A percentile compares a stretch with the other conserved stretches of the same genome.
These are phyloP conservation scores for Yamadazyma atlantica DNA, from an alignment of 1,139 yeast species.

Conservation along the genomic window DNA sequence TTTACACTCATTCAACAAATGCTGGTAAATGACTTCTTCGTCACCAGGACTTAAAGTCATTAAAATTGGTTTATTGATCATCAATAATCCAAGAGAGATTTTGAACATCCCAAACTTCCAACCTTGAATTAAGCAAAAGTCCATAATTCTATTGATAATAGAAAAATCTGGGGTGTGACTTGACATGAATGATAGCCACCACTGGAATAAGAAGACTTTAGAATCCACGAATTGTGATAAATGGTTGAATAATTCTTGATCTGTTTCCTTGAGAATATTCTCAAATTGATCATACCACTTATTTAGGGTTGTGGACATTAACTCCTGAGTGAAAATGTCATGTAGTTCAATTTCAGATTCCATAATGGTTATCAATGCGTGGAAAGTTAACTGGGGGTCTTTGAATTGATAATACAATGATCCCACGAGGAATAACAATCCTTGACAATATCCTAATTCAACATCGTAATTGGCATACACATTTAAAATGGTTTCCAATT, in stretches of 20 bases:
- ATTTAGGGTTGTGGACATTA: slow-evolving; percentile 57
- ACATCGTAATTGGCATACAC: slow-evolving; percentile 69
- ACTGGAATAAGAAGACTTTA: slow-evolving; percentile 53
- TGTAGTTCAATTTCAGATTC: slow-evolving; percentile 59
- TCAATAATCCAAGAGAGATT: slow-evolving; percentile 55
- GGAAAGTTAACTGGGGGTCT: slow-evolving; percentile 50
- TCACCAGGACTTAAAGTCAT: slow-evolving; percentile 48
- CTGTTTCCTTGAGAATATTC: slow-evolving; percentile 37
- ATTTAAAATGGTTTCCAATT: slow-evolving; percentile 58
- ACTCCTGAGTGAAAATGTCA: slow-evolving; percentile 52
- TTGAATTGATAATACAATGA: slow-evolving; percentile 55
- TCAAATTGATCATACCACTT: slow-evolving; percentile 57
- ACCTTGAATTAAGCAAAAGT: slow-evolving; percentile 61
- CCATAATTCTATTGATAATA: slow-evolving; percentile 51
- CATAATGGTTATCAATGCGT: slow-evolving; percentile 58
- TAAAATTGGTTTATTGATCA: slow-evolving; percentile 52
- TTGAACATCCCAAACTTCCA: slow-evolving; percentile 64
- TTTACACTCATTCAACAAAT: slow-evolving; percentile 55
- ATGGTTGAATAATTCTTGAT: slow-evolving; percentile 47
- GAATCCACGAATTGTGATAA: slow-evolving; percentile 41
- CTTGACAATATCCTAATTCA: slow-evolving; percentile 74
- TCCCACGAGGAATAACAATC: slow-evolving; percentile 65
- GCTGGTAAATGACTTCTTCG: slow-evolving; percentile 63
- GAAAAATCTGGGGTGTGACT: slow-evolving; percentile 59
- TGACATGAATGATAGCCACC: slow-evolving; percentile 68